Percentiles rank a stretch among this genome's conserved stretches.
These are phyloP conservation scores for Acanthamoeba sp. DNA, from an alignment of 208 protist genomes.

Conservation along the genomic window DNA sequence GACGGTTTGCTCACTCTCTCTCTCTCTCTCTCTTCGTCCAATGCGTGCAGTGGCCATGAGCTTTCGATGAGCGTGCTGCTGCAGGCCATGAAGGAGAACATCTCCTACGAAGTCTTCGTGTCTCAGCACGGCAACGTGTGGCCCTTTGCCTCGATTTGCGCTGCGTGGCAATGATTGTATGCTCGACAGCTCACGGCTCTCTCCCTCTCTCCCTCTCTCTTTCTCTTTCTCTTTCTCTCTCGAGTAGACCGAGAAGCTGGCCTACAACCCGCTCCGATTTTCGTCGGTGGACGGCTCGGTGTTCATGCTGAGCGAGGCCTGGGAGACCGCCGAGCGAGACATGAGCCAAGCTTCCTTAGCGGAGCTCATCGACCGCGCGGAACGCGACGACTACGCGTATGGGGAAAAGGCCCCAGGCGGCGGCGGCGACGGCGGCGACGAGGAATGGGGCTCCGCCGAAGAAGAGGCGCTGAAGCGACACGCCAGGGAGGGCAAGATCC, in stretches of 20 bases:
- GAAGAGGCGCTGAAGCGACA: not conserved
- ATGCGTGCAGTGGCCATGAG: not conserved
- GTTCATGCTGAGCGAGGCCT: conserved; percentile 7
- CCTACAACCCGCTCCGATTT: not conserved
- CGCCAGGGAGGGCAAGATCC: not conserved
- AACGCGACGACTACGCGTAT: too few species aligned
- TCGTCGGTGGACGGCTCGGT: not conserved
- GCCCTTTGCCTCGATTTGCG: too few species aligned
- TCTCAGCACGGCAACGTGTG: not conserved
- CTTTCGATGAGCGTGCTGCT: conserved; percentile 2
- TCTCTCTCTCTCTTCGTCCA: not conserved
- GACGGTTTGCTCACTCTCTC: not conserved
- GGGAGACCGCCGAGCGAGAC: not conserved
- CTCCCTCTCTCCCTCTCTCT: too few species aligned
- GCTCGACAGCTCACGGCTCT: too few species aligned
- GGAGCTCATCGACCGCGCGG: not conserved
- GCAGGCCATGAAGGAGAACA: conserved; percentile 20
- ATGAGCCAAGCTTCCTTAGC: too few species aligned
- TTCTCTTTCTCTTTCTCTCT: not conserved
- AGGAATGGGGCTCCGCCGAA: not conserved
- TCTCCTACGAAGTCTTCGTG: conserved; percentile 11
- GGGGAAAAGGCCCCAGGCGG: too few species aligned
- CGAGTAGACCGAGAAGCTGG: not conserved
- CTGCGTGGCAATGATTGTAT: too few species aligned
- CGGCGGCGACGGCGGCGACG: not conserved